These are phyloP conservation scores for Oryza punctata DNA, from an alignment of 176 grass and related monocot species.

Conservation along the genomic window DNA sequence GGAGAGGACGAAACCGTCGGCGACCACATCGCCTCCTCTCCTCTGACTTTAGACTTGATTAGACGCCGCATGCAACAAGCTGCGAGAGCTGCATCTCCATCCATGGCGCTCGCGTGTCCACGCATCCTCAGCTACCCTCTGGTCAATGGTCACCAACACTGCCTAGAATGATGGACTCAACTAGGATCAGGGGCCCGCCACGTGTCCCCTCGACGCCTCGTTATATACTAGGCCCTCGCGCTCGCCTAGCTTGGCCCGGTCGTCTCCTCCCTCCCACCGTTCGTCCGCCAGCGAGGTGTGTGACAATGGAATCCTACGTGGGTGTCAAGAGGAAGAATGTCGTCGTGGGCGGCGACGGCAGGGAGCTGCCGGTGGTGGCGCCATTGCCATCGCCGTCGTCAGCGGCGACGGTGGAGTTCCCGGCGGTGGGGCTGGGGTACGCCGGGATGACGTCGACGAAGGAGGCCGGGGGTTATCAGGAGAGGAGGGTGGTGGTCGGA, in stretches of 20 bases:
- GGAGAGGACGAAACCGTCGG: too few relatives aligned
- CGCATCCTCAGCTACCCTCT: neutral
- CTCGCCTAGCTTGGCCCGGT: neutral
- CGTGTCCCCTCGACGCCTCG: conserved; percentile 37
- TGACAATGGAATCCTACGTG: neutral
- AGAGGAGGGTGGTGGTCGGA: conserved; percentile 10
- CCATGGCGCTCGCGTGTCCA: too few relatives aligned
- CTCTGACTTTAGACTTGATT: too few relatives aligned
- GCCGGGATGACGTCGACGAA: neutral
- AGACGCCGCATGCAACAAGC: too few relatives aligned
- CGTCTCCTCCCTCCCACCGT: neutral
- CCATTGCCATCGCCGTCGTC: neutral
- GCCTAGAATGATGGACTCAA: conserved; percentile 44
- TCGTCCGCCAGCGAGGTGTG: neutral
- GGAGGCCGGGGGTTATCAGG: neutral
- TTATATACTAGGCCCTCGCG: conserved; percentile 30
- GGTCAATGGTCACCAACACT: conserved; percentile 46
- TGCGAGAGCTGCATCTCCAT: too few relatives aligned
- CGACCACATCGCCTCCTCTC: neutral
- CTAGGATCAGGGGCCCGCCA: conserved; percentile 40
- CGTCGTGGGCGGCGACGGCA: neutral
- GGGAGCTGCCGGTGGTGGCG: neutral
- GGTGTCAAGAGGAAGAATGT: conserved; percentile 37
- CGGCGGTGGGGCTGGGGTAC: neutral
- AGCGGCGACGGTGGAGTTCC: neutral